Conservation (phyloP, 805 yeast species). For the Ogataea philodendri region DNA sequence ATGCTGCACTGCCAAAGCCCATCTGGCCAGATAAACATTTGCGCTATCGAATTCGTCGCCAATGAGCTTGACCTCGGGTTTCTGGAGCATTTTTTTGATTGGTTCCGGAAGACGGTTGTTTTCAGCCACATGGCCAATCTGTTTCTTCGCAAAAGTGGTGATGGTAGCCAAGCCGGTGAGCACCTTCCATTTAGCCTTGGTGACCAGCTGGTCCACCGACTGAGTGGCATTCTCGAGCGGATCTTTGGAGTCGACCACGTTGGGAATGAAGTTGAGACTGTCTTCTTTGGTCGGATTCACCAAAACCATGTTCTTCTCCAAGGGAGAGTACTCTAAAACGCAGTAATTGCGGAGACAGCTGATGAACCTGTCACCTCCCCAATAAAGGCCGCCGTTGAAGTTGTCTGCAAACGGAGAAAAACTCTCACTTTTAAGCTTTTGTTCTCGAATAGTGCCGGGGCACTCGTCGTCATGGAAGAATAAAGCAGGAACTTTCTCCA, state of each 20-base stretch:
- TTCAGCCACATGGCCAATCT: constrained; percentile 58
- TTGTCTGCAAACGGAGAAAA: constrained; percentile 73
- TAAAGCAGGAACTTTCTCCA: constrained; percentile 70
- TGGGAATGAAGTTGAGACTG: constrained; percentile 55
- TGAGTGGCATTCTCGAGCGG: constrained; percentile 32
- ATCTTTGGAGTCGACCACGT: constrained; percentile 38
- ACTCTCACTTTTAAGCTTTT: constrained; percentile 53
- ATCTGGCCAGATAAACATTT: constrained; percentile 85
- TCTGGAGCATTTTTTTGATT: constrained; percentile 56
- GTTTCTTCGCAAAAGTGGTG: constrained; percentile 61
- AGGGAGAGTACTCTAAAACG: constrained; percentile 62
- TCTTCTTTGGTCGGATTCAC: constrained; percentile 77
- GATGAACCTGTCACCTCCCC: constrained; percentile 90
- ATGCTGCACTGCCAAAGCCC: constrained; percentile 93
- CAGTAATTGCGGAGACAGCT: constrained; percentile 51
- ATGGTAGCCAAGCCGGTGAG: constrained; percentile 81
- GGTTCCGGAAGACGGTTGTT: constrained; percentile 47
- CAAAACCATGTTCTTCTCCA: constrained; percentile 70
- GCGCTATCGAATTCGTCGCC: constrained; percentile 94
- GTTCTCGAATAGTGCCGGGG: constrained; percentile 66
- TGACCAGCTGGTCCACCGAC: constrained; percentile 48
- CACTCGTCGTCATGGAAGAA: constrained; percentile 92
- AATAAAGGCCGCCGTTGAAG: constrained; percentile 52
- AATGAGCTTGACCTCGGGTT: constrained; percentile 77
- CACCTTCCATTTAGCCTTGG: constrained; percentile 80